Evolutionary conservation across 1,139 yeast species (phyloP).

Genomic region (Sugiyamaella pinicola): DNA sequence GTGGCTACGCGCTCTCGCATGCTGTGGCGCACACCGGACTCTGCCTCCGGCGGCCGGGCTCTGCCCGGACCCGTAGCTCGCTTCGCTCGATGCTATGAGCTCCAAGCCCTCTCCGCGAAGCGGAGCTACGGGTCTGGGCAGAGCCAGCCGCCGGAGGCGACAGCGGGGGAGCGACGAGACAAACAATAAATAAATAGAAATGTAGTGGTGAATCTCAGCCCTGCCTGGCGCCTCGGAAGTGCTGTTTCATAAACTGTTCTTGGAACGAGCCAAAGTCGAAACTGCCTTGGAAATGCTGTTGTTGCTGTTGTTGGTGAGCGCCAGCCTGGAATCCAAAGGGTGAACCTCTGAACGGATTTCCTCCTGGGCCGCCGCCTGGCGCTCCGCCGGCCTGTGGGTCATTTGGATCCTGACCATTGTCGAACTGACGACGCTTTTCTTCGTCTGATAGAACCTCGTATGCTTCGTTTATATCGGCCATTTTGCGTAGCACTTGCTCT

Average conservation of each 20-base stretch:
- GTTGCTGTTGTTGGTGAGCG: conserved; percentile 9
- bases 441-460: conserved; percentile 79
- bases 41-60: too few relatives aligned
- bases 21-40: too few relatives aligned
- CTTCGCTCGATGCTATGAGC: too few relatives aligned
- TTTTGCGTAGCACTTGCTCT: conserved; percentile 76
- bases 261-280: conserved; percentile 31
- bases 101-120: too few relatives aligned
- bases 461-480: conserved; percentile 93
- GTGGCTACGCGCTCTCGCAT: too few relatives aligned
- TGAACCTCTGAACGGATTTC: conserved; percentile 19
- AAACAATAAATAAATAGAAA: conserved; percentile 1
- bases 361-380: conserved; percentile 24
- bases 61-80: too few relatives aligned
- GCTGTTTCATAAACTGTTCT: conserved; percentile 25
- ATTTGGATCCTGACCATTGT: conserved; percentile 61
- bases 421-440: conserved; percentile 66
- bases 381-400: conserved; percentile 42
- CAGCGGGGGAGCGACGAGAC: too few relatives aligned
- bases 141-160: conserved; percentile 1
- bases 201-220: background rate
- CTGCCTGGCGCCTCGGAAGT: conserved; percentile 5
- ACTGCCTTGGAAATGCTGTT: conserved; percentile 29
- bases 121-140: too few relatives aligned
- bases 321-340: conserved; percentile 24